A percentile compares a stretch with the other conserved stretches of the same genome.
Conservation (phyloP, 768 basidiomycete species). For the Dioszegia aurantiaca region DNA sequence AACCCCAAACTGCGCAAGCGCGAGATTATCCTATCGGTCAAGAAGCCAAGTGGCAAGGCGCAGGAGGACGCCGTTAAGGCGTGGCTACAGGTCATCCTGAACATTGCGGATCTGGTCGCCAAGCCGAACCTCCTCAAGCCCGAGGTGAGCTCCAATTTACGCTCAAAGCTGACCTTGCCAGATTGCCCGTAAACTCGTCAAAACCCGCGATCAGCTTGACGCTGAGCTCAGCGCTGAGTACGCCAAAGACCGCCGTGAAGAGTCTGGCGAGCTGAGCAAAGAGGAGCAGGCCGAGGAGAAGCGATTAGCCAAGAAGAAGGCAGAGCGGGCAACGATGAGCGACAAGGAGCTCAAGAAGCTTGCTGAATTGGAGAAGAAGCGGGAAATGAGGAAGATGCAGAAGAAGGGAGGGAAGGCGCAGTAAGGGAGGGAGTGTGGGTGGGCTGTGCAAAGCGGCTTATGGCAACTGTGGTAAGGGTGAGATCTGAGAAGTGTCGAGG, state of each 20-base stretch:
- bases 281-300: conserved; percentile 48
- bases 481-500: too few species aligned
- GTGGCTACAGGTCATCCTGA: conserved; percentile 68
- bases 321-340: conserved; percentile 42
- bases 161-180: conserved; percentile 17
- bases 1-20: conserved; percentile 62
- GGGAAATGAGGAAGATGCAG: conserved; percentile 45
- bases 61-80: conserved; percentile 59
- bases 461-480: background rate
- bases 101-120: conserved; percentile 68
- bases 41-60: conserved; percentile 57
- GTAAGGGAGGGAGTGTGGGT: background rate
- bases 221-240: conserved; percentile 56
- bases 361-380: conserved; percentile 49
- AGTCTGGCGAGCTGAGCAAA: conserved; percentile 24
- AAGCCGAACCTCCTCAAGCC: conserved; percentile 62
- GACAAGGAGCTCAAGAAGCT: conserved; percentile 48
- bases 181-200: conserved; percentile 73
- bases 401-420: conserved; percentile 37
- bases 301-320: conserved; percentile 44
- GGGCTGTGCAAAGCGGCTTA: background rate
- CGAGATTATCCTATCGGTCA: conserved; percentile 70
- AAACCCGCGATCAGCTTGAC: conserved; percentile 68
- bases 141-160: conserved; percentile 54
- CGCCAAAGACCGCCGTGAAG: conserved; percentile 48